Base-by-base conservation (phyloP, 148 eudicot genomes). In the Drosera capensis region DNA sequence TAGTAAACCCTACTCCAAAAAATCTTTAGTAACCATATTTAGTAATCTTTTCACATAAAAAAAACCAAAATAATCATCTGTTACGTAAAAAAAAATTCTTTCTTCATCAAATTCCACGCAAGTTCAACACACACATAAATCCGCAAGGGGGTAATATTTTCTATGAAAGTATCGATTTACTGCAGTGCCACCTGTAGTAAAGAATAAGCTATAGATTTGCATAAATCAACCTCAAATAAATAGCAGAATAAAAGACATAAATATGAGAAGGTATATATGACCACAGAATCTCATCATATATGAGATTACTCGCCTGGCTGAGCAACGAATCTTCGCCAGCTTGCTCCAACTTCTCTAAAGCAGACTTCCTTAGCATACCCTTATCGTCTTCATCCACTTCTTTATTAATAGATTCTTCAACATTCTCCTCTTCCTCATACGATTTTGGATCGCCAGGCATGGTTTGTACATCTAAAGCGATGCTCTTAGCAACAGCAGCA, bases 401-500 rank as follows among this genome's bases (percentile, higher is more conserved):
- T 54, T 70, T 71, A 20, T 40, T 44, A 7, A 26, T 60, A 56
- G 75, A 55, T 49, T 54, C 56, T 35, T 69, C 75, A 23, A 28
- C 35, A 19, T 57, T 61, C 43, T 67, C 71, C 52, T 72, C 59
- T 16, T 45, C 72, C 58, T 80, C 65, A 13, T 81, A 55, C 47
- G 86, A 65, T 43, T 74, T 84, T 1, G 82, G 70, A 20, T 75
- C 92, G 48, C 71, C 92, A 51, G 25, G 67, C 49, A 19, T 54
- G 40, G 42, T 51, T 50, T 78, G 73, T 36, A 72, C 45, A 36
- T 79, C 85, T 17, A 28, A 3, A 34, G 81, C 36, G 55, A 88
- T 63, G 70, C 77, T 88, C 55, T 82, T 82, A 49, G 87, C 96
- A 58, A 60, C 94, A 70, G 86, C 94, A 55, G 72, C 77, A 66